Base-by-base conservation (phyloP, 1,284 basidiomycete species). In the Puccinia hordei region DNA sequence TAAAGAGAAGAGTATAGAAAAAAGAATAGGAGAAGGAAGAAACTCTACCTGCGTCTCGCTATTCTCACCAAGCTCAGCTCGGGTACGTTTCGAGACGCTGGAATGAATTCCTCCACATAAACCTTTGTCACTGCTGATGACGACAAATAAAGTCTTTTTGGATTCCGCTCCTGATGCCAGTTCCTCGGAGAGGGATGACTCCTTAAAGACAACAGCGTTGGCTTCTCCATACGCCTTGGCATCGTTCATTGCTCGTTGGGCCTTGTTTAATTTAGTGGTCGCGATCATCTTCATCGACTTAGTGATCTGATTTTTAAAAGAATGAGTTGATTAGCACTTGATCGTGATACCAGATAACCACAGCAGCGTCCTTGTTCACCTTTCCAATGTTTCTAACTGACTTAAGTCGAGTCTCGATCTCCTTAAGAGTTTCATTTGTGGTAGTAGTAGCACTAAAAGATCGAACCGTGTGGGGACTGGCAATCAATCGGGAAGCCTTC, bases 61-160 rank as follows among this genome's bases (percentile, higher is more conserved):
- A 30, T 63, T 63, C 22, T 63, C 79, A n/a, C 71, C 69, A 17
- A 85, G 81, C 81, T 90, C 91, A 82, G 89, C 89, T 84, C 93
- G 93, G 81, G 93, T 92, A 74, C 90, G 89, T 88, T 98, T 98
- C 84, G 93, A 90, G 85, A 99, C 93, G 82, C 94, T 95, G 59
- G 96, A 98, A 89, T 99, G 96, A 86, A 99, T 98, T 90, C 97
- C 97, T 88, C 97, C 97, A 87, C 96, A 99, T 81, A 99, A 93
- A 88, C 97, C 96, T 89, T 97, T 96, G 91, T 99, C 96, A 81
- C 95, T 98, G 71, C 96, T 97, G 85, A 96, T 87, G 86, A 95
- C 93, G 83, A 99, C 87, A 88, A 95, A 93, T 83, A 98, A 84
- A 27, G 85, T 84, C 82, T 84, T 83, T 41, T 83, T 83, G 57